Conservation (phyloP, 371 early-diverging fungal genomes). For the Rhizopus delemar region DNA sequence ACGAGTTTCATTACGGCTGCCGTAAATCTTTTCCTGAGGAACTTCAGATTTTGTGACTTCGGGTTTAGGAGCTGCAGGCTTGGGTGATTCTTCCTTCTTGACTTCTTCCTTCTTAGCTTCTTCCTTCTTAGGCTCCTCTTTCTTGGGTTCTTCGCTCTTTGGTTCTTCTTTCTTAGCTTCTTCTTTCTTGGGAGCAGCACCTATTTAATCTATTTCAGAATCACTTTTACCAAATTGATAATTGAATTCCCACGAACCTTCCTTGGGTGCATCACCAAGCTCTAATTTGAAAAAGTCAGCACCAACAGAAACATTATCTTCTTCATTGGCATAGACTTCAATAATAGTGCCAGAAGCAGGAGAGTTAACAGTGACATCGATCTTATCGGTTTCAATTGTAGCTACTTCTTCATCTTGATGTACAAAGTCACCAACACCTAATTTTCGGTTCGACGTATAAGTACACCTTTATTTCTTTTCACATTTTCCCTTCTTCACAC, state of each 20-base stretch:
- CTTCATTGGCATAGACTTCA: constrained; percentile 85
- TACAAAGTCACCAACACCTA: constrained; percentile 95
- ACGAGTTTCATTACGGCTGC: constrained; percentile 63
- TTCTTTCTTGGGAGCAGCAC: constrained; percentile 51
- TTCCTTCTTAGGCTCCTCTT: constrained; percentile 28
- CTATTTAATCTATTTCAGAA: constrained; percentile 4
- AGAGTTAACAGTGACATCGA: constrained; percentile 94
- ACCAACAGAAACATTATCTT: constrained; percentile 91
- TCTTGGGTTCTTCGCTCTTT: constrained; percentile 43
- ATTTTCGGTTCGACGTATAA: constrained; percentile 9
- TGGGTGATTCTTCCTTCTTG: constrained; percentile 31
- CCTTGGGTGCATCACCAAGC: constrained; percentile 71
- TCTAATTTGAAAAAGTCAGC: constrained; percentile 92
- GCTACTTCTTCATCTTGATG: constrained; percentile 93
- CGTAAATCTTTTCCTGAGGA: constrained; percentile 33
- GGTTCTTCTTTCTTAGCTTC: constrained; percentile 43
- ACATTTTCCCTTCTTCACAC: neutral
- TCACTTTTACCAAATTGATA: neutral
- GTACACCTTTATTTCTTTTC: neutral
- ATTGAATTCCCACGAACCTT: constrained; percentile 40
- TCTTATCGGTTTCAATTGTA: constrained; percentile 98
- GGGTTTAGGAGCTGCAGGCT: constrained; percentile 42
- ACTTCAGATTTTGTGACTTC: constrained; percentile 30
- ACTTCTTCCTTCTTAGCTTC: constrained; percentile 50
- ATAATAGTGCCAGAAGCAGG: constrained; percentile 87